phyloP scores from a whole-genome alignment of 2,329 filamentous ascomycete genomes.

The Colletotrichum euphorbiae region DNA sequence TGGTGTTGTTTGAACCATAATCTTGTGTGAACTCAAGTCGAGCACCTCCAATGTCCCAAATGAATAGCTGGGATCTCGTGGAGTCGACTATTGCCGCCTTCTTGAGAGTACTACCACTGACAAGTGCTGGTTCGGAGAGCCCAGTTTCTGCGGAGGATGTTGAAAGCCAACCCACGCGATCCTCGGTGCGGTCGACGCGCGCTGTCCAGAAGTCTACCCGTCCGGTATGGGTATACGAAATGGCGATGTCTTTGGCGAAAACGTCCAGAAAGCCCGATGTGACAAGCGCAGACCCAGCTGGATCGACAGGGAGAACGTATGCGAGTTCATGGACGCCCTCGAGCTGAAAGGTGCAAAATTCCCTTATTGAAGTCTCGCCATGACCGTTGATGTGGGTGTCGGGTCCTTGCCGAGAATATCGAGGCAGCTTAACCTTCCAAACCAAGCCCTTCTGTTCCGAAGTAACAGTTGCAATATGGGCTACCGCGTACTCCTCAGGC shows the following conservation, averaged over 20 bases:
- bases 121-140: slow-evolving; percentile 77
- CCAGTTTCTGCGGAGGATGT: slow-evolving; percentile 87
- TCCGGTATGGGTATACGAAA: slow-evolving; percentile 83
- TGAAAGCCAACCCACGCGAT: slow-evolving; percentile 80
- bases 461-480: slow-evolving; percentile 85
- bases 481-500: slow-evolving; percentile 65
- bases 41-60: slow-evolving; percentile 88
- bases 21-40: slow-evolving; percentile 84
- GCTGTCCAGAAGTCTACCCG: slow-evolving; percentile 88
- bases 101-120: slow-evolving; percentile 86
- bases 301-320: slow-evolving; percentile 84
- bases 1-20: slow-evolving; percentile 78
- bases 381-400: slow-evolving; percentile 48
- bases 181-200: slow-evolving; percentile 70
- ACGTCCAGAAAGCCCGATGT: slow-evolving; percentile 85
- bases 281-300: slow-evolving; percentile 78
- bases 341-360: slow-evolving; percentile 80
- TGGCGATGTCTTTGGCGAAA: slow-evolving; percentile 86
- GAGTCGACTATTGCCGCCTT: slow-evolving; percentile 87
- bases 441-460: slow-evolving; percentile 83
- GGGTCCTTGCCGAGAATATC: slow-evolving; percentile 48
- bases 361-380: slow-evolving; percentile 59
- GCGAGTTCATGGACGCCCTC: slow-evolving; percentile 68
- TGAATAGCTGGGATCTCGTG: slow-evolving; percentile 79
- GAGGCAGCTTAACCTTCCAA: slow-evolving; percentile 79